Percentiles rank a stretch among this genome's conserved stretches.
phyloP scores from a whole-genome alignment of 495 filamentous ascomycete genomes.

The Aspergillus kassunensis region DNA sequence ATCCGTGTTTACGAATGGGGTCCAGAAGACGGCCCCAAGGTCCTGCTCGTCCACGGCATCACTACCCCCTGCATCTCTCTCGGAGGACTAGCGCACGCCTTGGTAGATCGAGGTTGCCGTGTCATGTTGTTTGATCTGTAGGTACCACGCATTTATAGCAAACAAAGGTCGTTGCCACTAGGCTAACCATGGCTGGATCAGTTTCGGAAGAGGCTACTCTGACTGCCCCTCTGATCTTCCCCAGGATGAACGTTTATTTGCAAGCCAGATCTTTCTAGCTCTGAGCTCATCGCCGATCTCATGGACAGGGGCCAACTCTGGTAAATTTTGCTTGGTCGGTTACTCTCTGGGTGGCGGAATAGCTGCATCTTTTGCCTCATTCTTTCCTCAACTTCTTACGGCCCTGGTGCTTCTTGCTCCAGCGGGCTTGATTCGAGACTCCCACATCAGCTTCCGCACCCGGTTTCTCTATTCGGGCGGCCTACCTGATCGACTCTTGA shows the following conservation, averaged over 20 bases:
- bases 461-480: conserved; percentile 58
- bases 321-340: conserved; percentile 67
- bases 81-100: conserved; percentile 59
- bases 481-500: conserved; percentile 55
- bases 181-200: conserved; percentile 16
- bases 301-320: conserved; percentile 55
- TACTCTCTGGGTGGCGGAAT: conserved; percentile 86
- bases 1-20: conserved; percentile 89
- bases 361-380: conserved; percentile 64
- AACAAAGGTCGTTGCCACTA: neutral
- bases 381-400: conserved; percentile 63
- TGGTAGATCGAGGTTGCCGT: conserved; percentile 71
- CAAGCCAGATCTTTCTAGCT: conserved; percentile 66
- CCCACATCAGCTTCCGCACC: conserved; percentile 57
- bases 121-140: conserved; percentile 75
- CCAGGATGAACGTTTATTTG: conserved; percentile 72
- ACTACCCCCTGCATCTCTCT: conserved; percentile 76
- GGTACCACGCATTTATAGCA: conserved; percentile 5
- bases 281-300: conserved; percentile 65
- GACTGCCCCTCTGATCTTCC: conserved; percentile 62
- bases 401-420: conserved; percentile 72
- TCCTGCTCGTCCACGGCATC: conserved; percentile 82
- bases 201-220: conserved; percentile 78
- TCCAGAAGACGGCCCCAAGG: conserved; percentile 71
- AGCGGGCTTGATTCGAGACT: conserved; percentile 62